phyloP scores from a whole-genome alignment of 495 filamentous ascomycete species.

The Neurospora sp. region DNA sequence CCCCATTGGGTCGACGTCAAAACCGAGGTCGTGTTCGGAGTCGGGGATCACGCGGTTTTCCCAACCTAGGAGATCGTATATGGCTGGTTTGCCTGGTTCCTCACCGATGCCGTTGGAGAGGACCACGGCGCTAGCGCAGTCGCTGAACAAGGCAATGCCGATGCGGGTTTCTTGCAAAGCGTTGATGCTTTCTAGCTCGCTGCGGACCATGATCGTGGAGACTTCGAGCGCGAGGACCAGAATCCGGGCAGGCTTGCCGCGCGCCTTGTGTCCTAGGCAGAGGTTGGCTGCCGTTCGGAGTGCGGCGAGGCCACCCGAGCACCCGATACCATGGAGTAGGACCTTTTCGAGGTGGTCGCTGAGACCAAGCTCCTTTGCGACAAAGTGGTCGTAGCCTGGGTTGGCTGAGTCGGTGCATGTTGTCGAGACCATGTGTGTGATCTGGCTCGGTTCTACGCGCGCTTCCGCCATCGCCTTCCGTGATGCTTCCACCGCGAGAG shows the following conservation, averaged over 20 bases:
- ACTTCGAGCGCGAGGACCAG: slow-evolving; percentile 53
- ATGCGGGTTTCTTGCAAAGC: slow-evolving; percentile 44
- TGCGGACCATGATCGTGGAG: slow-evolving; percentile 45
- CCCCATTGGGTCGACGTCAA: slow-evolving; percentile 48
- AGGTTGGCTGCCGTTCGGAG: slow-evolving; percentile 52
- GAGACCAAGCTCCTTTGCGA: slow-evolving; percentile 45
- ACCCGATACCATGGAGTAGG: slow-evolving; percentile 53
- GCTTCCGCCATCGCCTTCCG: slow-evolving; percentile 50
- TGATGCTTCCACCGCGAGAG: slow-evolving; percentile 45
- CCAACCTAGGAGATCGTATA: slow-evolving; percentile 51
- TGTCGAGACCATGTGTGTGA: slow-evolving; percentile 57
- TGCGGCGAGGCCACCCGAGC: slow-evolving; percentile 52
- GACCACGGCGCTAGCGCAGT: slow-evolving; percentile 50
- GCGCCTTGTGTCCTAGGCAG: slow-evolving; percentile 44
- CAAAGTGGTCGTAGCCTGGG: slow-evolving; percentile 57
- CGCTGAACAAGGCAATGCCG: slow-evolving; percentile 50
- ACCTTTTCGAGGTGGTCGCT: slow-evolving; percentile 42
- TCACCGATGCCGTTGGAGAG: slow-evolving; percentile 45
- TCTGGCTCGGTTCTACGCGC: slow-evolving; percentile 33
- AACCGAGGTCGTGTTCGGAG: slow-evolving; percentile 47
- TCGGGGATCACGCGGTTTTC: slow-evolving; percentile 44
- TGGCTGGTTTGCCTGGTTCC: slow-evolving; percentile 14
- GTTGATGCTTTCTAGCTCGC: slow-evolving; percentile 47
- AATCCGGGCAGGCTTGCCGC: slow-evolving; percentile 42
- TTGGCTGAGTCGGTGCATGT: slow-evolving; percentile 60